phyloP scores from a whole-genome alignment of 169 alveolate genomes.

The Plasmodium vivax region DNA sequence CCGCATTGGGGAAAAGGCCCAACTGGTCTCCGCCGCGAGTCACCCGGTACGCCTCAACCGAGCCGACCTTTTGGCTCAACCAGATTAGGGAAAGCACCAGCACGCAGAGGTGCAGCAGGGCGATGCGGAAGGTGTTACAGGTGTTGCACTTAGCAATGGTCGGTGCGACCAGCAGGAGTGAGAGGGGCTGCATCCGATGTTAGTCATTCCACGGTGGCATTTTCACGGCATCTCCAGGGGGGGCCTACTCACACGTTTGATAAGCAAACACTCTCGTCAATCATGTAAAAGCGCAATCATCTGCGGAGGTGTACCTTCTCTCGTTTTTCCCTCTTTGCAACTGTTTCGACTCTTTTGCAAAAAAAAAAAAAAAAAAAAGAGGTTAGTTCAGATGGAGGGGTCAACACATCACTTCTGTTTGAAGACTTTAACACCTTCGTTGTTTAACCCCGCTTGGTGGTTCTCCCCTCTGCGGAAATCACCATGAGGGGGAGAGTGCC shows the following conservation, averaged over 20 bases:
- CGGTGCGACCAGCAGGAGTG: neutral
- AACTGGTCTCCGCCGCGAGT: neutral
- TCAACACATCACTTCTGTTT: neutral
- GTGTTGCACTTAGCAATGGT: neutral
- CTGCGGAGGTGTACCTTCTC: neutral
- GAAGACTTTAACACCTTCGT: neutral
- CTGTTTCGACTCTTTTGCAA: neutral
- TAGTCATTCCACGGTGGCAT: neutral
- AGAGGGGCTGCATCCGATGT: constrained; percentile 2
- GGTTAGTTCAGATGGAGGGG: neutral
- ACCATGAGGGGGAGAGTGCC: neutral
- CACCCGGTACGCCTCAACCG: neutral
- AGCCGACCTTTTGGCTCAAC: neutral
- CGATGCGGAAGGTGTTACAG: neutral
- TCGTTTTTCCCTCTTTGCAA: neutral
- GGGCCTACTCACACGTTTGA: neutral
- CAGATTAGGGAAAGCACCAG: neutral
- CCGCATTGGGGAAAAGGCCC: neutral
- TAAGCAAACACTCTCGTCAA: neutral
- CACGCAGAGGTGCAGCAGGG: neutral
- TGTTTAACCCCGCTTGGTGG: neutral
- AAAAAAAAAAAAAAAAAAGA: too few relatives aligned
- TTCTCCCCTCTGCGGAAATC: neutral
- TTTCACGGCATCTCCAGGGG: neutral
- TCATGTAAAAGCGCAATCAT: neutral